Evolutionary conservation across 2,329 filamentous ascomycete species (phyloP).

Genomic region (Fusarium guadeloupense): DNA sequence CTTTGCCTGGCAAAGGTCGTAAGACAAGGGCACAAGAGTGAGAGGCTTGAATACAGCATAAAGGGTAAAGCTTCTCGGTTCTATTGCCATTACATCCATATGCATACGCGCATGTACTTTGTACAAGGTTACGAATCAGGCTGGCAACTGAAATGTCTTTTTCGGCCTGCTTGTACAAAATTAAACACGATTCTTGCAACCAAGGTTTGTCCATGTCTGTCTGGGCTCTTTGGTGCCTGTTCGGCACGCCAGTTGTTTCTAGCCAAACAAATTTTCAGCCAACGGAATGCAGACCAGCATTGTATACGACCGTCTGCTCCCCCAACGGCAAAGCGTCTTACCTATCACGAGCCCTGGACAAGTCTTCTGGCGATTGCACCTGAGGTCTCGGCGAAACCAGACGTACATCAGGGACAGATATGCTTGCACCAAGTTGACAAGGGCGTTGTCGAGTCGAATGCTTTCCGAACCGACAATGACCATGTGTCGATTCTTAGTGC

Average conservation of each 20-base stretch:
- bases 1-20: conserved; percentile 3
- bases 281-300: conserved; percentile 28
- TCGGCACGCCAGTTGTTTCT: conserved; percentile 24
- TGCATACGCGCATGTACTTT: conserved; percentile 18
- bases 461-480: conserved; percentile 20
- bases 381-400: conserved; percentile 34
- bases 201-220: conserved; percentile 24
- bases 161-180: conserved; percentile 14
- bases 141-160: conserved; percentile 33
- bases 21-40: conserved; percentile 8
- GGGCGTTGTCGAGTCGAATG: conserved; percentile 13
- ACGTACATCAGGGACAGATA: conserved; percentile 19
- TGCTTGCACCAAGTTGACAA: conserved; percentile 21
- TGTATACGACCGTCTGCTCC: conserved; percentile 28
- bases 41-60: conserved; percentile 11
- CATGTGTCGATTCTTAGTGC: conserved; percentile 39
- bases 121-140: conserved; percentile 18
- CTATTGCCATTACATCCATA: conserved; percentile 3
- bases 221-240: conserved; percentile 13
- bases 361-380: conserved; percentile 15
- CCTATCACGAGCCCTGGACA: conserved; percentile 18
- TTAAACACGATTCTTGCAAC: conserved; percentile 15
- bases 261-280: conserved; percentile 27
- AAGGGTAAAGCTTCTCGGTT: conserved; percentile 7
- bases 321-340: conserved; percentile 36